Percentiles rank a stretch among this genome's conserved stretches.
These are phyloP conservation scores for Emericellopsis atlantica DNA, from an alignment of 2,329 filamentous ascomycete genomes.

Conservation along the genomic window DNA sequence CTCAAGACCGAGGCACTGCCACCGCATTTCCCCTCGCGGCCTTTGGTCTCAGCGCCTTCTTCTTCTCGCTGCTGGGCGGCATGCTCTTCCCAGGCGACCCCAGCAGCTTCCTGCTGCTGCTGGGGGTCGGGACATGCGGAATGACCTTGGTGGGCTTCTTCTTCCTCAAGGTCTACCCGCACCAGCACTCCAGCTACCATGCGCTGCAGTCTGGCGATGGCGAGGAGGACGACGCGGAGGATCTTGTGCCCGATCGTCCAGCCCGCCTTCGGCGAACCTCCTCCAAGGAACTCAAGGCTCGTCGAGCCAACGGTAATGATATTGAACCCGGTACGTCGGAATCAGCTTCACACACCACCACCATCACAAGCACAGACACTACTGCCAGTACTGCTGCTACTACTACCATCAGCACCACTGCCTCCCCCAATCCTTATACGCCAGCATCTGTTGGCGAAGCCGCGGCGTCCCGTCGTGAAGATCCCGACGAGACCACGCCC, in stretches of 20 bases:
- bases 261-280: conserved; percentile 27
- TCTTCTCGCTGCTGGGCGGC: conserved; percentile 74
- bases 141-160: conserved; percentile 70
- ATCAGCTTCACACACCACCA: conserved; percentile 18
- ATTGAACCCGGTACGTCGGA: conserved; percentile 55
- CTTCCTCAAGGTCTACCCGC: conserved; percentile 67
- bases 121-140: conserved; percentile 66
- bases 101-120: conserved; percentile 64
- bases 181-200: conserved; percentile 36
- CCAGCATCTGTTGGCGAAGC: conserved; percentile 10
- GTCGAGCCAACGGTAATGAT: conserved; percentile 23
- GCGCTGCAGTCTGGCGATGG: conserved; percentile 22
- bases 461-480: conserved; percentile 16
- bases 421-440: not conserved
- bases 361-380: conserved; percentile 12
- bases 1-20: conserved; percentile 78
- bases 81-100: conserved; percentile 75
- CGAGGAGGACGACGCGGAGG: conserved; percentile 6
- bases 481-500: conserved; percentile 65
- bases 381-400: not conserved
- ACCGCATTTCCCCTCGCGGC: conserved; percentile 88
- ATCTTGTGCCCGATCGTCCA: conserved; percentile 18
- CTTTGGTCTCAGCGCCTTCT: conserved; percentile 91
- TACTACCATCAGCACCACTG: not conserved
- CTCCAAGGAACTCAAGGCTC: conserved; percentile 26